Conservation (phyloP, 805 yeast species). For the Vanderwaltozyma polyspora region DNA sequence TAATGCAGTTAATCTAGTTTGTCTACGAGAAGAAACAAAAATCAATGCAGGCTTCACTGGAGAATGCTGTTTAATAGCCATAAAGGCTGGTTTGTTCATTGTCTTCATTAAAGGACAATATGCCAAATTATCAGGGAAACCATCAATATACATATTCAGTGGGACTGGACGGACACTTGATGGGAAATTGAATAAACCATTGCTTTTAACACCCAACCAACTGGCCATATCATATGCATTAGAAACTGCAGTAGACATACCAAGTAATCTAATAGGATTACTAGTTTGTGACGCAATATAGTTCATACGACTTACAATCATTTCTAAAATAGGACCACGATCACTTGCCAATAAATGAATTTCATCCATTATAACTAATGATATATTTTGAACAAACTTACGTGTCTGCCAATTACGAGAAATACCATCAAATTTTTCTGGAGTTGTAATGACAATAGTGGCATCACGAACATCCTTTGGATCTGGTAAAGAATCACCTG, state of each 20-base stretch:
- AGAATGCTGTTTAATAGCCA: conserved; percentile 87
- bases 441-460: conserved; percentile 85
- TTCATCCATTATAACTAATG: conserved; percentile 85
- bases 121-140: conserved; percentile 70
- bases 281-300: conserved; percentile 47
- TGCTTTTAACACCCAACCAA: conserved; percentile 75
- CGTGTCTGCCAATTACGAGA: conserved; percentile 79
- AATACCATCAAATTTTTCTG: conserved; percentile 96
- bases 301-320: conserved; percentile 82
- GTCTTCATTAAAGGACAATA: conserved; percentile 69
- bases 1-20: conserved; percentile 76
- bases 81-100: conserved; percentile 67
- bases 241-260: conserved; percentile 89
- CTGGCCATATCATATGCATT: conserved; percentile 90
- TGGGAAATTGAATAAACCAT: conserved; percentile 92
- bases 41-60: conserved; percentile 92
- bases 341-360: conserved; percentile 95
- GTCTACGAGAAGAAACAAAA: conserved; percentile 91
- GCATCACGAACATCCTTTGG: conserved; percentile 70
- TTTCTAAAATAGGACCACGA: conserved; percentile 94
- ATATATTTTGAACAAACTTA: conserved; percentile 80
- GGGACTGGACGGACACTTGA: conserved; percentile 92
- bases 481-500: conserved; percentile 91
- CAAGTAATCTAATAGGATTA: conserved; percentile 83
- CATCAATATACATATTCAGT: conserved; percentile 74